Percentiles rank a stretch among this genome's conserved stretches.
These are phyloP conservation scores for Hypomyces perniciosus DNA, from an alignment of 2,329 filamentous ascomycete genomes.

Conservation along the genomic window DNA sequence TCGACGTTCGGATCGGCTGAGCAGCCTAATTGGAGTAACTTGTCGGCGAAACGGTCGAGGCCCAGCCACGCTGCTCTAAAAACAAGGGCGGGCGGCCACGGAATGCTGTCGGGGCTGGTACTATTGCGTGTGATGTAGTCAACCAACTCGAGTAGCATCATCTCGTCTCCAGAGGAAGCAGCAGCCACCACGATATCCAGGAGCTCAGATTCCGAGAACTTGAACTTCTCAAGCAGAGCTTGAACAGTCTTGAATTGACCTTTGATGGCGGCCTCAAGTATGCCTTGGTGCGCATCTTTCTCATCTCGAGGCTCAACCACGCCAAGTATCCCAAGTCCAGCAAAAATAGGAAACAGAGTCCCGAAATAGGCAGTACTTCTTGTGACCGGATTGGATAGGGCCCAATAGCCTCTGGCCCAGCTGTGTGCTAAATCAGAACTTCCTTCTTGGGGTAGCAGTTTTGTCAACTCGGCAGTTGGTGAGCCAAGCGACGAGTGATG, in stretches of 20 bases:
- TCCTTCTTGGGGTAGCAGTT: neutral
- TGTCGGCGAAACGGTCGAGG: slow-evolving; percentile 10
- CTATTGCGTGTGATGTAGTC: slow-evolving; percentile 3
- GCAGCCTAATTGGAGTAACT: slow-evolving; percentile 9
- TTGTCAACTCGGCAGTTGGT: slow-evolving; percentile 1
- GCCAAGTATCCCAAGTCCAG: slow-evolving; percentile 4
- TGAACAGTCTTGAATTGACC: slow-evolving; percentile 6
- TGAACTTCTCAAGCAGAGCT: neutral
- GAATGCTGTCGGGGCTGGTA: neutral
- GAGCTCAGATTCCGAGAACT: neutral
- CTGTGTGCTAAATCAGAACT: neutral
- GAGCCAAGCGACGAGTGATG: slow-evolving; percentile 8
- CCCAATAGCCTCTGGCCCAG: slow-evolving; percentile 12
- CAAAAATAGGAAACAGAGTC: slow-evolving; percentile 11
- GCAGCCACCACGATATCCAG: slow-evolving; percentile 9
- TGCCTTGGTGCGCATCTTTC: slow-evolving; percentile 5
- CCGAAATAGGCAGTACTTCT: slow-evolving; percentile 5
- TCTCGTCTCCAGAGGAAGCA: slow-evolving; percentile 6
- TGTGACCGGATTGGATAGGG: slow-evolving; percentile 11
- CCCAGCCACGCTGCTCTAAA: slow-evolving; percentile 11
- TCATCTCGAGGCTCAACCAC: slow-evolving; percentile 5
- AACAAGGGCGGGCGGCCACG: slow-evolving; percentile 8
- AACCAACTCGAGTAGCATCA: slow-evolving; percentile 10
- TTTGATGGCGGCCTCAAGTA: slow-evolving; percentile 12
- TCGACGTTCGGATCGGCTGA: neutral